A percentile compares a stretch with the other conserved stretches of the same genome.
Conservation (phyloP, 441 rosid species). For the Viola pubescens region DNA sequence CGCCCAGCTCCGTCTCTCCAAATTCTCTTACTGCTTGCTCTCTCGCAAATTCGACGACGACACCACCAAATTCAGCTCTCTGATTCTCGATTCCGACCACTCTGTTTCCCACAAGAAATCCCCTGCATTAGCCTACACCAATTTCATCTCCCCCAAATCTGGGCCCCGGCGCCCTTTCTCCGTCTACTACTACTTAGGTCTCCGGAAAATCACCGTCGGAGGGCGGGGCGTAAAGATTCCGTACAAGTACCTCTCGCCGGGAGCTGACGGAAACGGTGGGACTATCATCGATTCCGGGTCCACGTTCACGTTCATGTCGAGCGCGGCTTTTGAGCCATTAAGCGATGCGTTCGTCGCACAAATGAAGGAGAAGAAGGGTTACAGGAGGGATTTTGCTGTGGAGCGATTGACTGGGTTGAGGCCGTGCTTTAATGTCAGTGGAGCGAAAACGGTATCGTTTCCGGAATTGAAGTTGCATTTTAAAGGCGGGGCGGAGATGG, state of each 20-base stretch:
- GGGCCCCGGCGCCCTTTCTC: slow-evolving; percentile 16
- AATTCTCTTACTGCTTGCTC: slow-evolving; percentile 42
- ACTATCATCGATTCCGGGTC: slow-evolving; percentile 50
- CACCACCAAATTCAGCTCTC: slow-evolving; percentile 21
- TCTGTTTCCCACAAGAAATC: slow-evolving; percentile 23
- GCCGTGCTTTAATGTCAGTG: slow-evolving; percentile 35
- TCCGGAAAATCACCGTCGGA: slow-evolving; percentile 36
- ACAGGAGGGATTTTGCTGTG: slow-evolving; percentile 21
- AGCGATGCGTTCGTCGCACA: slow-evolving; percentile 30
- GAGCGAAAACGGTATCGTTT: slow-evolving; percentile 2
- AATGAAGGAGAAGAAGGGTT: slow-evolving; percentile 21
- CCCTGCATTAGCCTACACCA: slow-evolving; percentile 27
- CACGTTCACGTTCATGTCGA: slow-evolving; percentile 40
- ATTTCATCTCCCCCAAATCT: slow-evolving; percentile 33
- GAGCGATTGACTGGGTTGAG: slow-evolving; percentile 35
- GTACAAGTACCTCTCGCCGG: slow-evolving; percentile 22
- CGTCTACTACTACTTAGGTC: slow-evolving; percentile 40
- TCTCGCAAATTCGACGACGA: slow-evolving; percentile 43
- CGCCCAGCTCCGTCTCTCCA: slow-evolving; percentile 33
- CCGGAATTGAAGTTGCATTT: slow-evolving; percentile 37
- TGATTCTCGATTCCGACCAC: slow-evolving; percentile 29
- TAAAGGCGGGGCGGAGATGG: slow-evolving; percentile 38
- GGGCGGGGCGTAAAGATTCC: slow-evolving; percentile 26
- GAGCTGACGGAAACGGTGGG: slow-evolving; percentile 42
- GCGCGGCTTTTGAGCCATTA: slow-evolving; percentile 25